Conservation (phyloP, 2,329 filamentous ascomycete species). For the Aschersonia sp. region DNA sequence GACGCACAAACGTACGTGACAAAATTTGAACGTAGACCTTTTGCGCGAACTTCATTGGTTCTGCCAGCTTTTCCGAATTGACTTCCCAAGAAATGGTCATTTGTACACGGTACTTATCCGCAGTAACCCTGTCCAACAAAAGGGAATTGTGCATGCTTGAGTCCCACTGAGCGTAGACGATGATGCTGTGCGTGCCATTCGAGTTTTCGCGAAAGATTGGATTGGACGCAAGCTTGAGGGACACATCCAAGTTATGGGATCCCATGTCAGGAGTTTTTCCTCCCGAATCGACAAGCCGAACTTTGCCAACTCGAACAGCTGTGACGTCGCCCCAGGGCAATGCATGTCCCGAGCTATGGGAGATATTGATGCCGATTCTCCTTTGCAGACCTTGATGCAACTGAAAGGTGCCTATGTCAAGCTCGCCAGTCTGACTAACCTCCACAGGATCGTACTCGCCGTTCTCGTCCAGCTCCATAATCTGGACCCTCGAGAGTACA, state of each 20-base stretch:
- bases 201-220: conserved; percentile 73
- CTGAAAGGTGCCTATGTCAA: conserved; percentile 85
- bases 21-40: conserved; percentile 74
- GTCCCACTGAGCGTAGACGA: conserved; percentile 88
- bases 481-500: conserved; percentile 73
- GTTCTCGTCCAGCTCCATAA: conserved; percentile 81
- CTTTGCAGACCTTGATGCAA: conserved; percentile 89
- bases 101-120: conserved; percentile 86
- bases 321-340: conserved; percentile 80
- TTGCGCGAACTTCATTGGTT: conserved; percentile 75
- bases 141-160: conserved; percentile 84
- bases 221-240: conserved; percentile 61
- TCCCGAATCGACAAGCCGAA: conserved; percentile 71
- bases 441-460: conserved; percentile 89
- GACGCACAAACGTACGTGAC: conserved; percentile 70
- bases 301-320: conserved; percentile 61
- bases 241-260: conserved; percentile 56
- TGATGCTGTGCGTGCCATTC: conserved; percentile 80
- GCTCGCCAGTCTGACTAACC: conserved; percentile 70
- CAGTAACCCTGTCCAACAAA: conserved; percentile 83
- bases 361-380: conserved; percentile 75
- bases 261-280: conserved; percentile 76
- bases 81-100: conserved; percentile 81
- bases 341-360: conserved; percentile 77
- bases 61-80: conserved; percentile 66